Base-by-base conservation (phyloP, 176 grass and related monocot genomes). In the Zoysia japonica region DNA sequence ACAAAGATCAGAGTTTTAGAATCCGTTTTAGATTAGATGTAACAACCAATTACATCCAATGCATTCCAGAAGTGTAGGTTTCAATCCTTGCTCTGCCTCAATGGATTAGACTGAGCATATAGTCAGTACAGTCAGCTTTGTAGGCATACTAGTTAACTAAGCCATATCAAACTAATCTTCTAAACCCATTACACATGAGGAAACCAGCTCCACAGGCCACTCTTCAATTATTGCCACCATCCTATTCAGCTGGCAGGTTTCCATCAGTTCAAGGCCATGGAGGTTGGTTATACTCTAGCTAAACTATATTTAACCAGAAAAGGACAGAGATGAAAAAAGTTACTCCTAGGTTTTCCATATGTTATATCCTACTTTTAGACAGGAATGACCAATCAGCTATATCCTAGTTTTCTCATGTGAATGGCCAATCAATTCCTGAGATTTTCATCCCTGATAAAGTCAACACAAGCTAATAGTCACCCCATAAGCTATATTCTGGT, bases 61-160 rank as follows among this genome's bases (percentile, higher is more conserved):
- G 41, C 38, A 59, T 46, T 38, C 69, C 10, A 71, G 7, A 10
- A 39, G 6, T 79, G 55, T 56, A 4, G 13, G 9, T 48, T 61
- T 49, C 36, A 54, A 81, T 71, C n/a, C 28, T 71, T 70, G 54
- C 20, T 80, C 60, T 38, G 15, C 14, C 69, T 61, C 45, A 20
- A 38, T 61, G 36, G 67, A 71, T 64, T 52, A 73, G n/a, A 46
- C 37, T n/a, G 5, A 65, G 59, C 13, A 60, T 60, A 60, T 20
- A 7, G n/a, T 60, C 56, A 17, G 53, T 71, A 61, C 60, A 39
- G 54, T 63, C 45, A n/a, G 75, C 48, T 78, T 9, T 42, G 44
- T 50, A 39, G 3, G 11, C 46, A 63, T 64, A 52, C 15, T 19
- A 72, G 36, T 50, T 36, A 81, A 71, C 16, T 61, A 49, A 61